Conservation (phyloP, 495 filamentous ascomycete genomes). For the Cercophora samala region DNA sequence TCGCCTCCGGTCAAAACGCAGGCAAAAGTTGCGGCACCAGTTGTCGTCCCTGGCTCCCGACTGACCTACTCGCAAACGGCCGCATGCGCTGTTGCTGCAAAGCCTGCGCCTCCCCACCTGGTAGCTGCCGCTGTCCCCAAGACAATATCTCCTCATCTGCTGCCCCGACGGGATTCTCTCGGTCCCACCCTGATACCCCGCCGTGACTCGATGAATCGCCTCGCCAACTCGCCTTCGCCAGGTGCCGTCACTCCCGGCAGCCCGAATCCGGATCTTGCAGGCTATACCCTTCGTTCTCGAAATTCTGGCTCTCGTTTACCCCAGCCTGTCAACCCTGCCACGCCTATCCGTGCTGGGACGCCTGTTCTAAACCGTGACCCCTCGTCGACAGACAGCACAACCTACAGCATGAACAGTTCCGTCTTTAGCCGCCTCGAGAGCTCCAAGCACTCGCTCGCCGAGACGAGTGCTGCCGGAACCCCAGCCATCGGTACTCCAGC, state of each 20-base stretch:
- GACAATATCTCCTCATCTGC: neutral
- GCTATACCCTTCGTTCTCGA: conserved; percentile 29
- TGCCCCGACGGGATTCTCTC: neutral
- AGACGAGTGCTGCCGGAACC: conserved; percentile 25
- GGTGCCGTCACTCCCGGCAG: conserved; percentile 9
- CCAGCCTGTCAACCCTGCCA: conserved; percentile 28
- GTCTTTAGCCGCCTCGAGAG: conserved; percentile 28
- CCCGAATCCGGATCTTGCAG: conserved; percentile 21
- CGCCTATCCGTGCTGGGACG: conserved; percentile 32
- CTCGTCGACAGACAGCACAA: conserved; percentile 35
- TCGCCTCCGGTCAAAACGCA: conserved; percentile 2
- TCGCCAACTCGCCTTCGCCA: conserved; percentile 12
- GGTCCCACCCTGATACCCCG: conserved; percentile 10
- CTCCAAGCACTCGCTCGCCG: conserved; percentile 26
- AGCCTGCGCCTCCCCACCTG: conserved; percentile 11
- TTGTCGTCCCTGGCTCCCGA: conserved; percentile 12
- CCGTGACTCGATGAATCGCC: conserved; percentile 19
- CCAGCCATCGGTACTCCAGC: conserved; percentile 22
- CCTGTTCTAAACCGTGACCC: conserved; percentile 31
- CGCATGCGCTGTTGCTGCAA: neutral
- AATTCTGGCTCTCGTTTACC: conserved; percentile 33
- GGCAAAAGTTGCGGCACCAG: conserved; percentile 13
- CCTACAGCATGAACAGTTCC: conserved; percentile 35
- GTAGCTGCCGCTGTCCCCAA: conserved; percentile 12
- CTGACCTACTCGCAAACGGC: conserved; percentile 20